Evolutionary conservation across 2,329 filamentous ascomycete species (phyloP).

Genomic region (Trichoderma semiorbis): DNA sequence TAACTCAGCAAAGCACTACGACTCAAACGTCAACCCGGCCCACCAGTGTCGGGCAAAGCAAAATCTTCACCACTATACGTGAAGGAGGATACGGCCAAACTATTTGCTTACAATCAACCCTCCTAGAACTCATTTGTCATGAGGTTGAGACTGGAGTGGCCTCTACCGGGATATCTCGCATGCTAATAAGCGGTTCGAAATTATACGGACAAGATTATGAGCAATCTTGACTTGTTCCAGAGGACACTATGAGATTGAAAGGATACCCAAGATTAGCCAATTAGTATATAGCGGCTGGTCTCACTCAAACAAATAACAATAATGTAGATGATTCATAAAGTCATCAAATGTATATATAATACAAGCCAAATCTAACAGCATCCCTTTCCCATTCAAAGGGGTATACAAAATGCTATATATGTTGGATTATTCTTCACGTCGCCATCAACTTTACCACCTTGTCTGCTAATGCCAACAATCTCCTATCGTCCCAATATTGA

Average conservation of each 20-base stretch:
- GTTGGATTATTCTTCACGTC: neutral
- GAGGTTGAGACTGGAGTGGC: neutral
- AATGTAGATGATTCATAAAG: neutral
- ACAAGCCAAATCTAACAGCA: neutral
- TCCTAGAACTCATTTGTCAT: neutral
- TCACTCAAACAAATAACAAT: neutral
- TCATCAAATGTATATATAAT: constrained; percentile 3
- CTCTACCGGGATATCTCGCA: neutral
- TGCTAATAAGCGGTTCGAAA: neutral
- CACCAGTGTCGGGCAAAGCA: neutral
- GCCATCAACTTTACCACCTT: constrained; percentile 36
- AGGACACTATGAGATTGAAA: neutral
- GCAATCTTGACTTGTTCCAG: neutral
- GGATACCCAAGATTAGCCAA: neutral
- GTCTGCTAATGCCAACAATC: constrained; percentile 58
- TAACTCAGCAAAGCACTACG: neutral
- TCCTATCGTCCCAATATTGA: constrained; percentile 74
- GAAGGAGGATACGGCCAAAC: neutral
- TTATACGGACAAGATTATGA: no score
- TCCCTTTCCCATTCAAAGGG: neutral
- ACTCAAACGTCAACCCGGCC: neutral
- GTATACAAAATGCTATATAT: neutral
- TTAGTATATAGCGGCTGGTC: neutral
- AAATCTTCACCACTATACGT: neutral
- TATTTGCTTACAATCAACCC: neutral